A percentile compares a stretch with the other conserved stretches of the same genome.
Conservation (phyloP, 2,329 filamentous ascomycete genomes). For the Ilyonectria mors-panacis region DNA sequence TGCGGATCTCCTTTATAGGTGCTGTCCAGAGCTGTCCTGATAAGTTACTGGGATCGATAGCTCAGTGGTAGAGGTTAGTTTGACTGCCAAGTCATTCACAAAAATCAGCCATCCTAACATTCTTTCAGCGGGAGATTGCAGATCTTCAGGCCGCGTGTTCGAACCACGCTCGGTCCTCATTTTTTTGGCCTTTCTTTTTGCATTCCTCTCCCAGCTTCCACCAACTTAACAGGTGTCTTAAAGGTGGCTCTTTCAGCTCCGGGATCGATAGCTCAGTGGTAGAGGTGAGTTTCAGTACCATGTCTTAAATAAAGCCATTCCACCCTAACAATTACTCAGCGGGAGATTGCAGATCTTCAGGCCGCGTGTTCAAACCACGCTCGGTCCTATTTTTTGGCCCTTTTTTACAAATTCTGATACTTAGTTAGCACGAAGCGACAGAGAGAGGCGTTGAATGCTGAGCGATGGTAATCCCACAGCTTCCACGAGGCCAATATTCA, state of each 20-base stretch:
- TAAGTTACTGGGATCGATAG: neutral
- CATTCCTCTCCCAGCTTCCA: neutral
- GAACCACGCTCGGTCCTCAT: slow-evolving; percentile 18
- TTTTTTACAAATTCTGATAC: neutral
- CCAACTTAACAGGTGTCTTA: neutral
- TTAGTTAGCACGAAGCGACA: no score
- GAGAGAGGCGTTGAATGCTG: no score
- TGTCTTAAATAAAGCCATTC: no score
- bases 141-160: slow-evolving; percentile 23
- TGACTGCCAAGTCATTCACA: no score
- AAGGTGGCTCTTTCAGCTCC: neutral
- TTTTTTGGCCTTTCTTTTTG: slow-evolving; percentile 10
- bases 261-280: slow-evolving; percentile 28
- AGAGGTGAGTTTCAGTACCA: neutral
- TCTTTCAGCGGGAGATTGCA: slow-evolving; percentile 12
- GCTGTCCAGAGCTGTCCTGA: no score
- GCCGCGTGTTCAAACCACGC: slow-evolving; percentile 22
- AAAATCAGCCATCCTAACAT: no score
- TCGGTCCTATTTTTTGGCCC: slow-evolving; percentile 19
- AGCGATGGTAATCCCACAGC: neutral
- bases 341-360: slow-evolving; percentile 23
- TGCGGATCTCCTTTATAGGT: no score
- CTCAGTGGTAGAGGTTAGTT: slow-evolving; percentile 13
- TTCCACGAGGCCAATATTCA: neutral
- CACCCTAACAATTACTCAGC: neutral